Base-by-base conservation (phyloP, 2,329 filamentous ascomycete species). In the Beauveria brongniartii region DNA sequence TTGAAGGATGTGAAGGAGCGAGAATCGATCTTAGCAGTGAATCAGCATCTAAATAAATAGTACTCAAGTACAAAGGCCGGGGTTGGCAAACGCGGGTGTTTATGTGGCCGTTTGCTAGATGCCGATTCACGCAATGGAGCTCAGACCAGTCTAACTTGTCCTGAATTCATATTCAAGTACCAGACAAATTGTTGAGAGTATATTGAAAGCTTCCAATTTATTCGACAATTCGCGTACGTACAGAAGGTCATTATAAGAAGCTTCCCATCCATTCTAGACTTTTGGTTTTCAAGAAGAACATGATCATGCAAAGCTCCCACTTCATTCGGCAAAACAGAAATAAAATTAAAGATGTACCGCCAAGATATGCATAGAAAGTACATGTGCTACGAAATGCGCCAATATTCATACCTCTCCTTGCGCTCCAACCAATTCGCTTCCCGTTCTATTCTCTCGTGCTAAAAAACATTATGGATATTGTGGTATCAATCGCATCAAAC, bases 401-500 rank as follows among this genome's bases (percentile, higher is more conserved):
- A 43, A 28, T 46, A 34, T 34, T 24, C 41, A 18, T n/a, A 56
- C 43, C 30, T 26, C 16, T 50, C 18, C 12, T 10, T 56, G 26
- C 26, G 22, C n/a, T 12, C 14, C 24, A 44, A 54, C 10, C 10
- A 26, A 20, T 12, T 28, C 22, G 2, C 20, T 16, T 14, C 20
- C 55, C 41, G 34, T 18, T 20, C 30, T 7, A 41, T 4, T 28
- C 22, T 5, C 43, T 8, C 10, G 30, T 26, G 12, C 9, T 16
- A 54, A 41, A 34, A 22, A 22, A 22, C 34, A 40, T 47, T 47
- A 47, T 41, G n/a, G 18, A 54, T 55, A 28, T 28, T 41, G 8
- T 60, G 58, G 58, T 60, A 60, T 60, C 58, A 60, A 60, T 54
- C 41, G 51, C 51, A 41, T 28, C 7, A 54, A 54, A 60, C 16